Base-by-base conservation (phyloP, 331 rosid genomes). In the Quercus lobata region DNA sequence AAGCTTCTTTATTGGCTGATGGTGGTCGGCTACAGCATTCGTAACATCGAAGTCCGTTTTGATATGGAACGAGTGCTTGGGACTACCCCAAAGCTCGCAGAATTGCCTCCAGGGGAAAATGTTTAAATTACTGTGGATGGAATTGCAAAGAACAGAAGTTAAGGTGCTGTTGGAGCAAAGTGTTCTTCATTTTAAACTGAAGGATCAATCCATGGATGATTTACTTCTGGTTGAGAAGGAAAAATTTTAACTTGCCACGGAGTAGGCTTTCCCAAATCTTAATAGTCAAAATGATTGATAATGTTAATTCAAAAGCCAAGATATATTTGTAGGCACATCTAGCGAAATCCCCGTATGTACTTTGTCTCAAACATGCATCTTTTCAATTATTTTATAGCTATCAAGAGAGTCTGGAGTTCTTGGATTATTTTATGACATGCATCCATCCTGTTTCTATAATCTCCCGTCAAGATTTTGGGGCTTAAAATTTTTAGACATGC, bases 61-160 rank as follows among this genome's bases (percentile, higher is more conserved):
- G 98, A 96, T 78, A 93, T 96, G 99, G 99, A 96, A 85, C 80
- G 99, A 82, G 94, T 96, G 83, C 98, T 96, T 44, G 98, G 94
- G 63, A 83, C 88, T 78, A 83, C 97, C 54, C 88, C 97, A 19
- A 96, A 93, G 91, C 78, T 91, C 14, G 97, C 94, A 74, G 99
- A 96, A 82, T 79, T 96, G 77, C 99, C 98, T 53, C 97, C 99
- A 0, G 99, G 96, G 63, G 99, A 96, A 82, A 93, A 76, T 73
- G 76, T 88, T 75, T 93, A 35, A 78, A 80, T 71, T 41, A 78
- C 73, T 27, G 10, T 29, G 21, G 24, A 70, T 61, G 46, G 72
- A 55, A 57, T 15, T 15, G 29, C 54, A 24, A 63, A 72, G 10
- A 52, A 15, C 79, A 5, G 52, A 5, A 74, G 55, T 72, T 44